Conservation (phyloP, 2,329 filamentous ascomycete species). For the Aspergillus niger region DNA sequence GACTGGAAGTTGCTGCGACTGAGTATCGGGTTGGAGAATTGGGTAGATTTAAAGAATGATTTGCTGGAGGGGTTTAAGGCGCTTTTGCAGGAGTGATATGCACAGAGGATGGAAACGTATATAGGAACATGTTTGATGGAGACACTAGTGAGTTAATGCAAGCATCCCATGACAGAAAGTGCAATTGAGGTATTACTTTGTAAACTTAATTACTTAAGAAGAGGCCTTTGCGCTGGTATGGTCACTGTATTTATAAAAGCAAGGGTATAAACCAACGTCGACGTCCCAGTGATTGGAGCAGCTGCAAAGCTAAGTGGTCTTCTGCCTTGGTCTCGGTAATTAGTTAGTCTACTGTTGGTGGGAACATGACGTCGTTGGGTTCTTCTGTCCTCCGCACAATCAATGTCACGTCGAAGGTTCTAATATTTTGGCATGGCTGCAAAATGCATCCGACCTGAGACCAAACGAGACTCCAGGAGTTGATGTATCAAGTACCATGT, state of each 20-base stretch:
- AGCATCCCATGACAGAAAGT: too few species aligned
- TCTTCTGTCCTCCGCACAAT: not conserved
- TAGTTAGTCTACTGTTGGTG: slow-evolving; percentile 1
- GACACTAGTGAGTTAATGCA: too few species aligned
- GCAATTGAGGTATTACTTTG: too few species aligned
- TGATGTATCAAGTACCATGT: not conserved
- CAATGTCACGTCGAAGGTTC: not conserved
- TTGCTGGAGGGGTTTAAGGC: slow-evolving; percentile 64
- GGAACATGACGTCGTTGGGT: not conserved
- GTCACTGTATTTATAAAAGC: too few species aligned
- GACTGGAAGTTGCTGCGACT: slow-evolving; percentile 74
- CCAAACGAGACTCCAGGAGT: not conserved
- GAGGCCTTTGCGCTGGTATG: too few species aligned
- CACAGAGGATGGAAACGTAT: not conserved
- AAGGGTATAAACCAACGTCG: too few species aligned
- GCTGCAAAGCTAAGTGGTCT: not conserved
- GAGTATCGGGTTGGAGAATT: slow-evolving; percentile 81
- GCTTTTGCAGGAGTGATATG: not conserved
- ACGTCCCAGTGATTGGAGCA: not conserved
- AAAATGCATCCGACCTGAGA: not conserved
- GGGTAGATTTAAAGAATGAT: slow-evolving; percentile 80
- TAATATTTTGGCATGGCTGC: not conserved
- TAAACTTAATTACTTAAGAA: too few species aligned
- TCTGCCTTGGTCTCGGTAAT: not conserved
- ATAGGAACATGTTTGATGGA: too few species aligned